These are phyloP conservation scores for Kwoniella europaea DNA, from an alignment of 768 basidiomycete species.

Conservation along the genomic window DNA sequence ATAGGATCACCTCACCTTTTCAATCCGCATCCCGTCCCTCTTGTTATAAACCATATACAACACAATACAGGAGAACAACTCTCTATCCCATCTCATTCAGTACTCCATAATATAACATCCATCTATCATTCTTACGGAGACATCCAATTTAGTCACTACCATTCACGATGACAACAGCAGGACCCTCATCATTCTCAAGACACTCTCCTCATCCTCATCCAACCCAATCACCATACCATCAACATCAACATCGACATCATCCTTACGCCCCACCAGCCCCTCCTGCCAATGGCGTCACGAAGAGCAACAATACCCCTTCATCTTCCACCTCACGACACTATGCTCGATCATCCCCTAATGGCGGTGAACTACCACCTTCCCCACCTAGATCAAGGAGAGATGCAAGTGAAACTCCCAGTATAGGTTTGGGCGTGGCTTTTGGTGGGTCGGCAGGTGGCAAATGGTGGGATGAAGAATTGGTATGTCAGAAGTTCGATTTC, in stretches of 20 bases:
- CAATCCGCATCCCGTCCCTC: neutral
- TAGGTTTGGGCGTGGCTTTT: slow-evolving; percentile 44
- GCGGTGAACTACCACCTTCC: slow-evolving; percentile 31
- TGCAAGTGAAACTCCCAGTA: slow-evolving; percentile 38
- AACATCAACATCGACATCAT: slow-evolving; percentile 35
- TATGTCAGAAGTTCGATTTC: slow-evolving; percentile 24
- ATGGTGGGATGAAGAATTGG: slow-evolving; percentile 56
- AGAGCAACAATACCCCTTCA: slow-evolving; percentile 1
- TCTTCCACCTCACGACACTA: slow-evolving; percentile 3
- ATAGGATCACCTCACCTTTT: neutral
- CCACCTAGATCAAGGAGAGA: slow-evolving; percentile 50
- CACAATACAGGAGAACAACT: neutral
- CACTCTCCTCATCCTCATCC: slow-evolving; percentile 25
- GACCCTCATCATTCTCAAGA: slow-evolving; percentile 13
- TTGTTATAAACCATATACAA: neutral
- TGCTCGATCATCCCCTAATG: slow-evolving; percentile 9
- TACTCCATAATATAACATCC: neutral
- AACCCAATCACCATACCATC: slow-evolving; percentile 6
- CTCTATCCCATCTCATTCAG: neutral
- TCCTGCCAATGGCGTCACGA: slow-evolving; percentile 8
- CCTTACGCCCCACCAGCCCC: slow-evolving; percentile 36
- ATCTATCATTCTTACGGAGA: slow-evolving; percentile 11
- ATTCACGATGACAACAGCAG: slow-evolving; percentile 24
- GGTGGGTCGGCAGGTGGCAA: slow-evolving; percentile 43
- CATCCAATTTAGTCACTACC: neutral